Base-by-base conservation (phyloP, 352 stramenopile genomes). In the Pythium guiyangense region DNA sequence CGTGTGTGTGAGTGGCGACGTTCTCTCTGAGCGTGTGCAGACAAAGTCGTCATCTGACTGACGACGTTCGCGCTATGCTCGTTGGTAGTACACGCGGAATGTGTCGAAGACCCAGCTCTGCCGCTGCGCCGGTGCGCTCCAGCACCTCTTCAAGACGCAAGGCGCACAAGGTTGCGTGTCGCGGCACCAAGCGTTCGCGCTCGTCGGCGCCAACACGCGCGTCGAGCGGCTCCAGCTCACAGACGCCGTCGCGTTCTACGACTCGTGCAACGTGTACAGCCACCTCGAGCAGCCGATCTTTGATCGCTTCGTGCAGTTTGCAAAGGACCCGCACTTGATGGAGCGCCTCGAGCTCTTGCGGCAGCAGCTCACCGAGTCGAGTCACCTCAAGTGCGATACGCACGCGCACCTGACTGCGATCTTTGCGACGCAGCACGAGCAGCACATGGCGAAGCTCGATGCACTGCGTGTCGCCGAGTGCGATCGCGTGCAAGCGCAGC, bases 261-360 rank as follows among this genome's bases (percentile, higher is more conserved):
- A 88, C 39, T 71, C 49, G 0, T 70, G 51, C 50, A 56, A 63
- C n/a, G 69, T 75, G 8, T 88, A 82, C 60, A 88, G 89, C 26
- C 82, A 92, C 63, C 60, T 92, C 9, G 79, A 89, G 39, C 66
- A 84, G 52, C 77, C 82, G 0, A 70, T 92, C 20, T 70, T 92
- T 17, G 79, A 89, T 44, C 82, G 82, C 6, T 59, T 92, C 9
- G 31, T 88, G 14, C 49, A 79, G 25, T 92, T 90, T 52, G 62
- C 77, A 6, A 92, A 88, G 45, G 77, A 92, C 34, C 70, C 74
- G 1, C 71, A 72, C 18, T 34, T 89, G 15, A 71, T 92, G 58
- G 77, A 88, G 48, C 64, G 77, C 1, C 66, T 86, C 17, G 15
- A 51, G 11, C 52, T 86, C 1, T 73, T 84, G 12, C 70, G 63